phyloP scores from a whole-genome alignment of 148 eudicot species.

The Dysphania ambrosioides region DNA sequence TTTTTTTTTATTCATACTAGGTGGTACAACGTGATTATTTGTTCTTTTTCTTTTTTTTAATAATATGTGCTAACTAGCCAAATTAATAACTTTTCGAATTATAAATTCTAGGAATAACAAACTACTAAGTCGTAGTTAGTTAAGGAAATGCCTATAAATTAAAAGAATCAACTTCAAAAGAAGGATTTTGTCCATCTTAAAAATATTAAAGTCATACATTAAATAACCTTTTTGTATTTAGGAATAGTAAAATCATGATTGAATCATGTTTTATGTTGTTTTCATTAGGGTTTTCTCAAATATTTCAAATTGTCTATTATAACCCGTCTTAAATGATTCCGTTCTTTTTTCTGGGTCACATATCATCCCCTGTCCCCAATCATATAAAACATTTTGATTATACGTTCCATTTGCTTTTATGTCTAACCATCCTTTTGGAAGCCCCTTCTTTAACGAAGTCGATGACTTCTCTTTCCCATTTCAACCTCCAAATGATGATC shows the following conservation, averaged over 20 bases:
- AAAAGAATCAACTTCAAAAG: not conserved
- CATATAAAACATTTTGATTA: not conserved
- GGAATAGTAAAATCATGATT: too few relatives aligned
- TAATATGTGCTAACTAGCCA: too few relatives aligned
- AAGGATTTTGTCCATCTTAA: not conserved
- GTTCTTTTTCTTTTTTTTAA: not conserved
- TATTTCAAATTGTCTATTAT: not conserved
- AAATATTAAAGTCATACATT: not conserved
- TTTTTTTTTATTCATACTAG: not conserved
- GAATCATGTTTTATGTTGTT: not conserved
- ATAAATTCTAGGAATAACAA: not conserved
- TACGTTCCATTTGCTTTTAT: conserved; percentile 14
- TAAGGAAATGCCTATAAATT: not conserved
- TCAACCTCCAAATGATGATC: conserved; percentile 15
- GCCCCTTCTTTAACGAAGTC: conserved; percentile 23
- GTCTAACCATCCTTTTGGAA: conserved; percentile 36
- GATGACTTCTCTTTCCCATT: conserved; percentile 22
- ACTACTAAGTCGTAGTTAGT: not conserved
- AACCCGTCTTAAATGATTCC: not conserved
- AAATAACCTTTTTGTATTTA: not conserved
- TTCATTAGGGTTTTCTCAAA: not conserved
- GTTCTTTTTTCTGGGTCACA: too few relatives aligned
- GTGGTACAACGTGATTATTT: not conserved
- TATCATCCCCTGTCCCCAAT: not conserved
- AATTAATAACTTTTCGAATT: not conserved